Evolutionary conservation across 176 grass and related monocot species (phyloP).

Genomic region (Leersia perrieri): DNA sequence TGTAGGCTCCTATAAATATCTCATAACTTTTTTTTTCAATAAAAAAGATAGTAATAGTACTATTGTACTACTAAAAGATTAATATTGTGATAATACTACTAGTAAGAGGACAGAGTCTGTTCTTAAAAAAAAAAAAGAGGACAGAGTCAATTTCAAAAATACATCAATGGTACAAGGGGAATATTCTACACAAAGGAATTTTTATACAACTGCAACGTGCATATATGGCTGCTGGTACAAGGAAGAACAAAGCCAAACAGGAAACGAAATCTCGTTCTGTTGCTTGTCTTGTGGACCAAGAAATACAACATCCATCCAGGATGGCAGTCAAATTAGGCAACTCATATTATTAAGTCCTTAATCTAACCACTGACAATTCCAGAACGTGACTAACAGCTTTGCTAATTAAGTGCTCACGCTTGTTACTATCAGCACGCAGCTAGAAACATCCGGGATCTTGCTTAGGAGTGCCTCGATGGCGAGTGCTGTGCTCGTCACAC

Average conservation of each 20-base stretch:
- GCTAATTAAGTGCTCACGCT: not conserved
- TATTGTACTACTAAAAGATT: too few species aligned
- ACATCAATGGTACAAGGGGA: not conserved
- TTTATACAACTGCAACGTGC: not conserved
- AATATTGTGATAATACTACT: too few species aligned
- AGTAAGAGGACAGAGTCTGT: too few species aligned
- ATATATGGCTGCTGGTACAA: not conserved
- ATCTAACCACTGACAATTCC: not conserved
- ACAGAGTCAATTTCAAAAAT: not conserved
- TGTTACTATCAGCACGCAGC: not conserved
- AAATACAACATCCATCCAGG: constrained; percentile 9
- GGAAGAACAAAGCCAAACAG: not conserved
- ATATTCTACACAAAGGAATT: not conserved
- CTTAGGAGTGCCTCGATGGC: not conserved
- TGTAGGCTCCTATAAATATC: too few species aligned
- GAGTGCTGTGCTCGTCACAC: not conserved
- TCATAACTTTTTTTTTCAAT: not conserved
- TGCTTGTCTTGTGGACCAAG: constrained; percentile 37
- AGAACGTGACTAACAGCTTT: not conserved
- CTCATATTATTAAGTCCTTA: not conserved
- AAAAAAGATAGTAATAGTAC: too few species aligned
- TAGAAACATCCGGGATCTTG: not conserved
- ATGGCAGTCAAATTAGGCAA: constrained; percentile 37
- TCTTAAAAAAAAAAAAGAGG: not conserved
- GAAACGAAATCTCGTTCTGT: not conserved